phyloP scores from a whole-genome alignment of 2,329 filamentous ascomycete genomes.

The Purpureocillium takamizusanense region DNA sequence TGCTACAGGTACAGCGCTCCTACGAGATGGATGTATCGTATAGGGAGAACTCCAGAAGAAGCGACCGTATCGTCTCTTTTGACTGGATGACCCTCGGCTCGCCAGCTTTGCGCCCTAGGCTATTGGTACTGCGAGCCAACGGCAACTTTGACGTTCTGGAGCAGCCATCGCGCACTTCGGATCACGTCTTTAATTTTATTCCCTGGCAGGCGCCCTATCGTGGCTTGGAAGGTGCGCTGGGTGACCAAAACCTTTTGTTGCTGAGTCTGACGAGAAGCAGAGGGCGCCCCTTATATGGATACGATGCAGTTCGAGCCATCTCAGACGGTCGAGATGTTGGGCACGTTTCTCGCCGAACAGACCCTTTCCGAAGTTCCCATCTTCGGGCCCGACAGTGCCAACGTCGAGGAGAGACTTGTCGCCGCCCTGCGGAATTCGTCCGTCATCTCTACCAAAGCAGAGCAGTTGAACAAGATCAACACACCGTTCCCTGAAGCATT shows the following conservation, averaged over 20 bases:
- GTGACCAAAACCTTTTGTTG: background rate
- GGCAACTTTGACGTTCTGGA: slow-evolving; percentile 54
- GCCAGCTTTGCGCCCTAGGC: slow-evolving; percentile 44
- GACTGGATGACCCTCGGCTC: slow-evolving; percentile 56
- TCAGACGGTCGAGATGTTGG: slow-evolving; percentile 43
- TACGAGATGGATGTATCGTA: slow-evolving; percentile 54
- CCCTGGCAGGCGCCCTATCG: slow-evolving; percentile 53
- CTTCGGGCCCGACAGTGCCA: slow-evolving; percentile 43
- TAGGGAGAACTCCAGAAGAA: slow-evolving; percentile 39
- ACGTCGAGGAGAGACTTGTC: slow-evolving; percentile 32
- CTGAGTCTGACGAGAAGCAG: slow-evolving; percentile 23
- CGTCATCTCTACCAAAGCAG: slow-evolving; percentile 21
- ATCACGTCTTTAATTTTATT: slow-evolving; percentile 50
- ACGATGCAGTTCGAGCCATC: slow-evolving; percentile 50
- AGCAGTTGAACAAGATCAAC: slow-evolving; percentile 25
- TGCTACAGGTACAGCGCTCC: slow-evolving; percentile 50
- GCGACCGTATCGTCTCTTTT: slow-evolving; percentile 57
- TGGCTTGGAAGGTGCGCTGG: slow-evolving; percentile 40
- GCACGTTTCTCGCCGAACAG: slow-evolving; percentile 43
- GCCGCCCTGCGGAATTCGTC: slow-evolving; percentile 26
- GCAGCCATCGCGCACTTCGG: slow-evolving; percentile 47
- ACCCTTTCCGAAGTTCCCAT: slow-evolving; percentile 44
- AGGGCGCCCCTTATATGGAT: slow-evolving; percentile 41
- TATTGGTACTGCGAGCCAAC: slow-evolving; percentile 50
- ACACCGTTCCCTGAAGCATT: slow-evolving; percentile 32